phyloP scores from a whole-genome alignment of 345 rosid species.

The Eucalyptus lansdowneana region DNA sequence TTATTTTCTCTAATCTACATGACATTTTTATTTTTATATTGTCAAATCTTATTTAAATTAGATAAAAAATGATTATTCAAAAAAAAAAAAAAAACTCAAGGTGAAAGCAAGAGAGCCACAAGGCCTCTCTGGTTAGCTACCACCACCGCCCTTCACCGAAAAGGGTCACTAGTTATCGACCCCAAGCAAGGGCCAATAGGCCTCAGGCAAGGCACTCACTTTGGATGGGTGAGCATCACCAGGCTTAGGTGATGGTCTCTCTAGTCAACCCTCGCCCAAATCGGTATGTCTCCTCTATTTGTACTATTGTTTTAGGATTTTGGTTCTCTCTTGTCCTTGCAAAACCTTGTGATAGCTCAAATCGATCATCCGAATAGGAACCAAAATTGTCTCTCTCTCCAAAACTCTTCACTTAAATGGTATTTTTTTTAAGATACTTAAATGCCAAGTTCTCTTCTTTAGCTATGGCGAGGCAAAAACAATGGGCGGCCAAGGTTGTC shows the following conservation, averaged over 20 bases:
- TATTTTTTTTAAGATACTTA: no score
- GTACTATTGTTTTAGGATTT: neutral
- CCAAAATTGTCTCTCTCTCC: neutral
- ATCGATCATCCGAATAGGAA: neutral
- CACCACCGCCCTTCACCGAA: neutral
- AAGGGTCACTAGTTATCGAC: neutral
- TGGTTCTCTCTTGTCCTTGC: neutral
- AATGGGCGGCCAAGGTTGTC: no score
- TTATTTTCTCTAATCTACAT: neutral
- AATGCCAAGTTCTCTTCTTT: neutral
- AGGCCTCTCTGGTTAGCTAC: neutral
- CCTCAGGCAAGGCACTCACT: neutral
- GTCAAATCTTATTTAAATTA: neutral
- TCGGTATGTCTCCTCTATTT: neutral
- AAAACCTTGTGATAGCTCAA: neutral
- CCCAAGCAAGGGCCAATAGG: neutral
- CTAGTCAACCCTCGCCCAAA: neutral
- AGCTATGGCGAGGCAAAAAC: no score
- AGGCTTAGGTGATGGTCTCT: neutral
- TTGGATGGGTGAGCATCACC: neutral
- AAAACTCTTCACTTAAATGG: no score
- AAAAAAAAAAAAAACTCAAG: no score
- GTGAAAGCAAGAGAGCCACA: no score
- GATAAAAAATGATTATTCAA: neutral
- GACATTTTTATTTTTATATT: no score